Conservation (phyloP, 2,329 filamentous ascomycete species). For the Penicillium aurantiogriseum region DNA sequence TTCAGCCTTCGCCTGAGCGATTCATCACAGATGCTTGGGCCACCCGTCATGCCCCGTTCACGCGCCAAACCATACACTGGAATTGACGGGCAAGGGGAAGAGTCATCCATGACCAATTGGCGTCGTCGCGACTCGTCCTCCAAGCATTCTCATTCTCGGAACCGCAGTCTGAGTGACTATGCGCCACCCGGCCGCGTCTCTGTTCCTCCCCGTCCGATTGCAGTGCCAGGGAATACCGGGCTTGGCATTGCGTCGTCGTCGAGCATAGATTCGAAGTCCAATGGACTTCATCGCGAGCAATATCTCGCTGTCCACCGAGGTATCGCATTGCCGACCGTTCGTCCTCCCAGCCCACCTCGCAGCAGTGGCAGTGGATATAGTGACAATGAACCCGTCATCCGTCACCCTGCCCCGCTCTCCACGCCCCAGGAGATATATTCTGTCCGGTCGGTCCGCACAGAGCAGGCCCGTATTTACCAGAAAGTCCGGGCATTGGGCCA, state of each 20-base stretch:
- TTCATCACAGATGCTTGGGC: constrained; percentile 34
- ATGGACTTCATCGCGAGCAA: constrained; percentile 68
- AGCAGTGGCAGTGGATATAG: constrained; percentile 62
- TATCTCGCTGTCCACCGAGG: constrained; percentile 78
- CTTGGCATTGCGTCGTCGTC: constrained; percentile 50
- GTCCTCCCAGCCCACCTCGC: constrained; percentile 76
- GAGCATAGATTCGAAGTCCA: constrained; percentile 41
- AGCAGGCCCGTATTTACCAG: constrained; percentile 74
- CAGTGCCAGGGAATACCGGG: constrained; percentile 62
- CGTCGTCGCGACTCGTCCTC: constrained; percentile 30
- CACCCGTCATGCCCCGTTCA: constrained; percentile 29
- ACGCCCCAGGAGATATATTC: constrained; percentile 63
- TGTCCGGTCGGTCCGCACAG: constrained; percentile 63
- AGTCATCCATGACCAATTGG: constrained; percentile 21
- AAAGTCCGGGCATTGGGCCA: constrained; percentile 79
- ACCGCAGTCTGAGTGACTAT: constrained; percentile 88
- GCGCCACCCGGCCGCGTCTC: constrained; percentile 66
- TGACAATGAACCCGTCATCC: constrained; percentile 41
- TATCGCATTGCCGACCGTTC: constrained; percentile 58
- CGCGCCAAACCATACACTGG: constrained; percentile 44
- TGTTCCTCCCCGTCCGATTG: constrained; percentile 67
- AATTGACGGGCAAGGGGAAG: constrained; percentile 33
- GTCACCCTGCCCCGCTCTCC: constrained; percentile 19
- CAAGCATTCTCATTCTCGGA: constrained; percentile 63
- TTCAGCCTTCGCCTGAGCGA: constrained; percentile 40